Evolutionary conservation across 768 basidiomycete genomes (phyloP).

Genomic region (Termitomyces sp.): DNA sequence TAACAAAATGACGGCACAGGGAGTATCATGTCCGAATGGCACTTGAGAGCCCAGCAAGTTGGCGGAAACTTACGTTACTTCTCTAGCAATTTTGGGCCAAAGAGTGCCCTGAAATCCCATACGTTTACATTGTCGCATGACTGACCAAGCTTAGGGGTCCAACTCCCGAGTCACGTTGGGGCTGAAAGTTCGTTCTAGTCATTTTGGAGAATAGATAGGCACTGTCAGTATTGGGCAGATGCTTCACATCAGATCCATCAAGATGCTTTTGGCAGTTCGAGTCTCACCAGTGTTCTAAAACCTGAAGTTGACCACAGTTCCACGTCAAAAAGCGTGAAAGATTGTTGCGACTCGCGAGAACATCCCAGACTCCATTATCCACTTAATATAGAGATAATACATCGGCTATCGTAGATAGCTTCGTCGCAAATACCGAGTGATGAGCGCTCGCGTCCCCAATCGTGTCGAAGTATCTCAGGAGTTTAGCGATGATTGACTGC

Average conservation of each 20-base stretch:
- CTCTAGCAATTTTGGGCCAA: not conserved
- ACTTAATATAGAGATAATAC: not conserved
- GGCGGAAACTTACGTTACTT: constrained; percentile 1
- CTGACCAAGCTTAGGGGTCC: not conserved
- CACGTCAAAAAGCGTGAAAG: not conserved
- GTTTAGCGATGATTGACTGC: not conserved
- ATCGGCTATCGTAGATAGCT: not conserved
- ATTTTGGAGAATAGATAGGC: constrained; percentile 1
- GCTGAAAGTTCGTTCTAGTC: not conserved
- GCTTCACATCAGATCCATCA: constrained; percentile 10
- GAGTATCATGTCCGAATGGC: not conserved
- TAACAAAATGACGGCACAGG: constrained; percentile 6
- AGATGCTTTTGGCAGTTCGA: not conserved
- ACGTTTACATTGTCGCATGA: constrained; percentile 7
- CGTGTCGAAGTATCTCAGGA: not conserved
- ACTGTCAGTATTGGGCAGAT: not conserved
- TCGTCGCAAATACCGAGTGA: not conserved
- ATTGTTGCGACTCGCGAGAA: not conserved
- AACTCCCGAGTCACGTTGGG: not conserved
- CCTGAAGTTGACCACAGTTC: not conserved
- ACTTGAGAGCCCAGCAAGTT: not conserved
- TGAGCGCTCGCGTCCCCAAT: not conserved
- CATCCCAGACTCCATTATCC: constrained; percentile 8
- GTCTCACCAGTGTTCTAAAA: constrained; percentile 2
- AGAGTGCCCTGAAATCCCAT: not conserved